phyloP scores from a whole-genome alignment of 2,329 filamentous ascomycete genomes.

The Sporothrix inflata region DNA sequence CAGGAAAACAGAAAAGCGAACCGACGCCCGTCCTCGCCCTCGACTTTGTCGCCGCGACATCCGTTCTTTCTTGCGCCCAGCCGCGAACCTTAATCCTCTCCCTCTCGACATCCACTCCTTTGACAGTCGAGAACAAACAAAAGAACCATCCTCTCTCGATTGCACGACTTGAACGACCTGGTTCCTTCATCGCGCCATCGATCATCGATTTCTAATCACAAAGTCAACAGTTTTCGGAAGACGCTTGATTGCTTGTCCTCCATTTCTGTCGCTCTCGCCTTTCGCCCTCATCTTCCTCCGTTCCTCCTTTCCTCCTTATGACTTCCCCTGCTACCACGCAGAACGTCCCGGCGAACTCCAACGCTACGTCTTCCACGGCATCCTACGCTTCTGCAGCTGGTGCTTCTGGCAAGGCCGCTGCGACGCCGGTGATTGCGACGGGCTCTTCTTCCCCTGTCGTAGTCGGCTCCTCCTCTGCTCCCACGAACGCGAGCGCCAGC shows the following conservation, averaged over 20 bases:
- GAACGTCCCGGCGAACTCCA: slow-evolving; percentile 42
- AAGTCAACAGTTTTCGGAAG: neutral
- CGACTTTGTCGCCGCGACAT: slow-evolving; percentile 13
- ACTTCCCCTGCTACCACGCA: slow-evolving; percentile 63
- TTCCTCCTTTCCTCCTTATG: slow-evolving; percentile 51
- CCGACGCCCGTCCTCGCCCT: neutral
- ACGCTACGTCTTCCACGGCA: slow-evolving; percentile 57
- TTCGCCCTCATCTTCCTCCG: neutral
- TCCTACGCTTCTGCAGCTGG: slow-evolving; percentile 71
- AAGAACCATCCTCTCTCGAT: neutral
- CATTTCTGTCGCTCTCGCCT: neutral
- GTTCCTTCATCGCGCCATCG: neutral
- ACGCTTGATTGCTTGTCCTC: neutral
- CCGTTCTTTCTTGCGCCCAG: slow-evolving; percentile 22
- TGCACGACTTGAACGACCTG: neutral
- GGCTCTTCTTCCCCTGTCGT: slow-evolving; percentile 60
- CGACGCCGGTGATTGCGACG: slow-evolving; percentile 64
- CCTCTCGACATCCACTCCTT: slow-evolving; percentile 18
- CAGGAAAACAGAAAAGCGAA: slow-evolving; percentile 5
- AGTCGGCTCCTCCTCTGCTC: slow-evolving; percentile 57
- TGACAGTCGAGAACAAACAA: slow-evolving; percentile 6
- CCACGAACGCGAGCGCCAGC: slow-evolving; percentile 50
- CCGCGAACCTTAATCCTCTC: neutral
- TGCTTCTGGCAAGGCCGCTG: slow-evolving; percentile 64
- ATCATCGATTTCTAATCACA: neutral